Base-by-base conservation (phyloP, 805 yeast species). In the Yarrowia bubula region DNA sequence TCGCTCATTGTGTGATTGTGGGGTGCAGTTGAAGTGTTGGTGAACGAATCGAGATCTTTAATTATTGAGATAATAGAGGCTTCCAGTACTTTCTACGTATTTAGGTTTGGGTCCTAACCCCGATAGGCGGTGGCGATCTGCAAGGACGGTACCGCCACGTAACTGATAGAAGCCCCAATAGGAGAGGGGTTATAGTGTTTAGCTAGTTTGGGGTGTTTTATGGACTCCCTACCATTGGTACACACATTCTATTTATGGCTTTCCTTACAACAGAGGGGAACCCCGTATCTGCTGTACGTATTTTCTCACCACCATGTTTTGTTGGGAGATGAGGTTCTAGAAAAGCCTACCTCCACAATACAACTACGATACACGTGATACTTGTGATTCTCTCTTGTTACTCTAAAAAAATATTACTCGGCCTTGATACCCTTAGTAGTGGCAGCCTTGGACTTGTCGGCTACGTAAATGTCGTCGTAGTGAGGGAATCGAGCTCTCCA, bases 111-210 rank as follows among this genome's bases (percentile, higher is more conserved):
- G 22, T 22, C 58, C 58, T 51, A 51, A 51, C 58, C 58, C 58
- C 58, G 58, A 51, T 51, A 51, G 58, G 58, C 58, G 61, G 61
- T 55, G 61, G 61, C 61, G 61, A 51, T 37, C 18, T 37, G 28
- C 22, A 38, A 13, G 35, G 11, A n/a, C 5, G 15, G 31, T 17
- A 18, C 6, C 39, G 39, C 32, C 32, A 22, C n/a, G 18, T 15
- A 7, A 10, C 33, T 53, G 17, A 18, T 37, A 41, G 37, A 7
- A 3, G 41, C 4, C 14, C 22, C 35, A 3, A n/a, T n/a, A 31
- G 18, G 28, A 9, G 50, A 1, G n/a, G 8, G 14, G 35, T 32
- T 43, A 22, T 43, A 43, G 13, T 1, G 11, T 17, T 22, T 4
- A 4, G 13, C 13, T 43, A 5, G 18, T 8, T 10, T 22, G 28